A percentile compares a stretch with the other conserved stretches of the same genome.
Evolutionary conservation across 306 rosid species (phyloP).

Genomic region (Acacia melanoxylon): DNA sequence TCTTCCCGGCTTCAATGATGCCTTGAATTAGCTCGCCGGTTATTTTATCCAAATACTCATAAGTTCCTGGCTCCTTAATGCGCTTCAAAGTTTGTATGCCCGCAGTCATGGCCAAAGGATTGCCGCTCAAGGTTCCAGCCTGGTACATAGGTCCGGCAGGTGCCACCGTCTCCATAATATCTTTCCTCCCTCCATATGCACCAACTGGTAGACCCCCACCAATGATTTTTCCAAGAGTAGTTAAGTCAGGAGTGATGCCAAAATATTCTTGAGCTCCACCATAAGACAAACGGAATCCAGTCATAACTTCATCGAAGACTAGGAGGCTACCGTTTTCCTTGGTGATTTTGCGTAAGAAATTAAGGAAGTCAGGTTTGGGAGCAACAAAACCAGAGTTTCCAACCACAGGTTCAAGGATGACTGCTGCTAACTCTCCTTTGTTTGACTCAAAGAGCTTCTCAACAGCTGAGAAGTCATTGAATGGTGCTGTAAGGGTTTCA

Average conservation of each 20-base stretch:
- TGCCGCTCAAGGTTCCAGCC: slow-evolving; percentile 94
- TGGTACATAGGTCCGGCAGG: slow-evolving; percentile 98
- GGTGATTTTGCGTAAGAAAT: slow-evolving; percentile 65
- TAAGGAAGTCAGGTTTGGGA: slow-evolving; percentile 71
- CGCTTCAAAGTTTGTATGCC: slow-evolving; percentile 89
- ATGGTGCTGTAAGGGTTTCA: slow-evolving; percentile 87
- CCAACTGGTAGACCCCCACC: slow-evolving; percentile 98
- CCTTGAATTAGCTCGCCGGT: slow-evolving; percentile 80
- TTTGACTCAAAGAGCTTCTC: slow-evolving; percentile 64
- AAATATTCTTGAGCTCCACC: slow-evolving; percentile 97
- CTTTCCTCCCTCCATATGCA: slow-evolving; percentile 92
- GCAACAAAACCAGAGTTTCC: slow-evolving; percentile 87
- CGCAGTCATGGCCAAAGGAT: slow-evolving; percentile 98
- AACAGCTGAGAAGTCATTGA: slow-evolving; percentile 70
- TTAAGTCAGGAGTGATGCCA: slow-evolving; percentile 77
- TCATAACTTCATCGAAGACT: slow-evolving; percentile 91
- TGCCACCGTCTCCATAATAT: slow-evolving; percentile 95
- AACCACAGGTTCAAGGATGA: slow-evolving; percentile 92
- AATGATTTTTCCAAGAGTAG: slow-evolving; percentile 91
- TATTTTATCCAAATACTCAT: slow-evolving; percentile 70
- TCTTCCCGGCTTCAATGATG: slow-evolving; percentile 74
- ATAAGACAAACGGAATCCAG: slow-evolving; percentile 91
- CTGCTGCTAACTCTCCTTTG: slow-evolving; percentile 72
- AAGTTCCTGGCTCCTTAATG: slow-evolving; percentile 76
- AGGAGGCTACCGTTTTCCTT: slow-evolving; percentile 73